A percentile compares a stretch with the other conserved stretches of the same genome.
Evolutionary conservation across 768 basidiomycete genomes (phyloP).

Genomic region (Mycena galericulata): DNA sequence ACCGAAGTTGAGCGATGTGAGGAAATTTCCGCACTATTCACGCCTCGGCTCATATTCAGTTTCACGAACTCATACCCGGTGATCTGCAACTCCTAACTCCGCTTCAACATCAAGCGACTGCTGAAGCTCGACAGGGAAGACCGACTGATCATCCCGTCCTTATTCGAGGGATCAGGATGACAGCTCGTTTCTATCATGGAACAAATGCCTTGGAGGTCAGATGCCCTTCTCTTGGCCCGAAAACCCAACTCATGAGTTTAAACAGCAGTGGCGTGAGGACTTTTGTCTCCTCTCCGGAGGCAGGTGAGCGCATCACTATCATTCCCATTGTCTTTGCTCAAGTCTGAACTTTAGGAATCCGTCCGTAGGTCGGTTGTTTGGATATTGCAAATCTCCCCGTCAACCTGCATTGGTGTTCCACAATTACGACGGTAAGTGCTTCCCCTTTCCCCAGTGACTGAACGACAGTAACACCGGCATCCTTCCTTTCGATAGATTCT

Average conservation of each 20-base stretch:
- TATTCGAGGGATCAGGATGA: slow-evolving; percentile 5
- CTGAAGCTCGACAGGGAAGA: not conserved
- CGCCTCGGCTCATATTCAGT: not conserved
- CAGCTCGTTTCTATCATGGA: slow-evolving; percentile 1
- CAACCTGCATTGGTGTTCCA: slow-evolving; percentile 8
- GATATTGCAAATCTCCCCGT: slow-evolving; percentile 12
- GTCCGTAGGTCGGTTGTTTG: not conserved
- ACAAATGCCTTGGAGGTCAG: slow-evolving; percentile 5
- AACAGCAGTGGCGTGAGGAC: slow-evolving; percentile 19
- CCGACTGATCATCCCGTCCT: not conserved
- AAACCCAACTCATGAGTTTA: not conserved
- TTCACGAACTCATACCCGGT: slow-evolving; percentile 13
- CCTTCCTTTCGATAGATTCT: too few species aligned
- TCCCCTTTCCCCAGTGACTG: not conserved
- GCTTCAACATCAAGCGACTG: not conserved
- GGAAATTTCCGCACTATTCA: too few species aligned
- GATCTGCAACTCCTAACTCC: slow-evolving; percentile 2
- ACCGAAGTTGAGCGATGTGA: slow-evolving; percentile 3
- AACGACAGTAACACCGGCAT: too few species aligned
- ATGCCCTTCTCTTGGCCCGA: not conserved
- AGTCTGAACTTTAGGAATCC: not conserved
- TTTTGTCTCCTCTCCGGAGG: not conserved
- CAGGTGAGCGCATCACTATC: not conserved
- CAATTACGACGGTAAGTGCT: not conserved
- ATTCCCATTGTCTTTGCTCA: not conserved